Evolutionary conservation across 768 basidiomycete species (phyloP), one percentile per base, ranked within the genome.

Genomic region (Termitomyces sp.): DNA sequence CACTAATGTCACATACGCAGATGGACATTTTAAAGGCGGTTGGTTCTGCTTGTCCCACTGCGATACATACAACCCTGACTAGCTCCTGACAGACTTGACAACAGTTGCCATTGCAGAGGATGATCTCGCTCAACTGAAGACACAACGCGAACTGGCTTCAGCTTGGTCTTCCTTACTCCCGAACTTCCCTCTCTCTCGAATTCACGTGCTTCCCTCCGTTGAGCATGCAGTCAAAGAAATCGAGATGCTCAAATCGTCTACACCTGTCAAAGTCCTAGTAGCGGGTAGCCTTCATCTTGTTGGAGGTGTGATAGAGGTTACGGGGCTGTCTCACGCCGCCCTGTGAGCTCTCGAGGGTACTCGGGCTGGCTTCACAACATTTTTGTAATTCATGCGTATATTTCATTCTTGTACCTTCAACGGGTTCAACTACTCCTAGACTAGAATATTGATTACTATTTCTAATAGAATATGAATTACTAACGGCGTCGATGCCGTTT

Each of bases 21-120:
- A 91, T 60, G 97, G 97, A 0, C 76, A 79, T 32, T 98, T 85
- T 68, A 98, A 98, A 75, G 89, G 91, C 51, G 96, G 96, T 93
- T 63, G 52, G 72, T 64, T 28, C 34, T n/a, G 35, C 27, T 2
- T 40, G 30, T 12, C 30, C 45, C 3, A 4, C 35, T 16, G 1
- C 17, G 17, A n/a, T 12, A 28, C n/a, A n/a, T 46, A 19, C 47
- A 39, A 49, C 7, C 25, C 47, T 54, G 21, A 32, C 39, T 54
- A 10, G 40, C 12, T 46, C 21, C 27, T 37, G 23, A 17, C 62
- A 97, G 96, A 99, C 69, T 73, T 98, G 40, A 87, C 87, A 14
- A 83, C 85, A 1, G 76, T 84, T 42, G 82, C 87, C 1, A 80
- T 89, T 32, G 74, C 83, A 48, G 76, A 80, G 6, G 73, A 77